Evolutionary conservation across 2,329 filamentous ascomycete genomes (phyloP), one percentile per base, ranked within the genome.

Genomic region (Calycina herbarum): DNA sequence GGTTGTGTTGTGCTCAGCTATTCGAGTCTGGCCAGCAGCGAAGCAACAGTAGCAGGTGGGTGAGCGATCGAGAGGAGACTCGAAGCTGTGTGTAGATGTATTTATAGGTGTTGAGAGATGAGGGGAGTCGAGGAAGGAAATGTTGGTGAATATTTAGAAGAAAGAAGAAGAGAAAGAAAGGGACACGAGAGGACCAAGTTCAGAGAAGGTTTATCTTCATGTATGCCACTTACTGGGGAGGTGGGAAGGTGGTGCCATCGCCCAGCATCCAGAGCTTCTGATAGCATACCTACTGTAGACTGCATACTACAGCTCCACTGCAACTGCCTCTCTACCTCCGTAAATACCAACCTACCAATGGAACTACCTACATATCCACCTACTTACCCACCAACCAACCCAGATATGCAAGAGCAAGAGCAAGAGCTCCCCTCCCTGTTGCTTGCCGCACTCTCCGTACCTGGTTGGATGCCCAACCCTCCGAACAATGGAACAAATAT

Each of bases 1-100:
- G 20, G 59, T 48, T 15, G 45, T 59, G 51, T 61, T 63, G 27
- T 33, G 20, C 59, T 61, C 45, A 51, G 45, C 45, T 51, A 24
- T 29, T 31, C 20, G 40, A 51, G 40, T 51, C 59, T 61, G 27
- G 59, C 59, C 40, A 33, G n/a, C 40, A 29, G 31, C 17, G 10
- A 40, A 24, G 38, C 11, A 38, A 40, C 11, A 20, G 59, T 27
- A 2, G 57, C 33, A 17, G 17, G 24, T 61, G 2, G 35, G 15
- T 42, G 11, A 38, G 20, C 29, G 24, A 29, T 61, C 5, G 20
- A 6, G 17, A 15, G 24, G 27, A 57, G 20, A 27, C 6, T 24
- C n/a, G n/a, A 24, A 11, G 8, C 8, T 51, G 45, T 51, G 45
- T 51, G 42, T 45, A 45, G 17, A 27, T 5, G 20, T 5, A 24